These are phyloP conservation scores for Liriodendron chinense DNA, from an alignment of 164 flowering plant genomes.

Conservation along the genomic window DNA sequence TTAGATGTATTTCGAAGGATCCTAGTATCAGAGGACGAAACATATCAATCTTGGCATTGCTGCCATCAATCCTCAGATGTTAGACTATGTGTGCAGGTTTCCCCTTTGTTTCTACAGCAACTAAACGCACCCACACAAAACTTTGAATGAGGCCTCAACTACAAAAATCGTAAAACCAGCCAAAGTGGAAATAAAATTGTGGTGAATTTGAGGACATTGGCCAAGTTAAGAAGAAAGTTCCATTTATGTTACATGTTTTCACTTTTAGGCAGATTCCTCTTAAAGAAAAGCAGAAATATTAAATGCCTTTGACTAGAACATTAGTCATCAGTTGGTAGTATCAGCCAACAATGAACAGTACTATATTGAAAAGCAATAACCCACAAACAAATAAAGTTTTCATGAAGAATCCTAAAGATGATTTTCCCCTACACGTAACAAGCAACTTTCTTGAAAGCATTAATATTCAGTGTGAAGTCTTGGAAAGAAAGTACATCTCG, in stretches of 20 bases:
- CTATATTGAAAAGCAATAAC: neutral
- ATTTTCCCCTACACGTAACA: neutral
- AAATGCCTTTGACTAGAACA: too few species aligned
- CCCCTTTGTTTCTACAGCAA: too few species aligned
- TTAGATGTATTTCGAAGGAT: too few species aligned
- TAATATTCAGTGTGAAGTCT: neutral
- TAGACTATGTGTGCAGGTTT: too few species aligned
- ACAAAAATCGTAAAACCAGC: neutral
- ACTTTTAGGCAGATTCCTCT: too few species aligned
- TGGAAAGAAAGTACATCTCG: neutral
- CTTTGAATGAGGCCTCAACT: neutral
- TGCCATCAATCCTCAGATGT: too few species aligned
- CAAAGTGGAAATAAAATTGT: neutral
- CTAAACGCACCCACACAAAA: neutral
- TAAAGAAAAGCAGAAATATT: too few species aligned
- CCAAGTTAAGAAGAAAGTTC: neutral
- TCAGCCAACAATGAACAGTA: neutral
- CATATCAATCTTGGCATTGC: too few species aligned
- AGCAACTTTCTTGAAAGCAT: neutral
- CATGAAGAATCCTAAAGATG: neutral
- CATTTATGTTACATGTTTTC: too few species aligned
- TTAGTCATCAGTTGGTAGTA: neutral
- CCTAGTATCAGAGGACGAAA: too few species aligned
- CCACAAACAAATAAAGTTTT: neutral
- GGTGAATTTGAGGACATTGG: neutral